Evolutionary conservation across 2,329 filamentous ascomycete species (phyloP), one percentile per base, ranked within the genome.

Genomic region (Trichoderma afroharzianum): DNA sequence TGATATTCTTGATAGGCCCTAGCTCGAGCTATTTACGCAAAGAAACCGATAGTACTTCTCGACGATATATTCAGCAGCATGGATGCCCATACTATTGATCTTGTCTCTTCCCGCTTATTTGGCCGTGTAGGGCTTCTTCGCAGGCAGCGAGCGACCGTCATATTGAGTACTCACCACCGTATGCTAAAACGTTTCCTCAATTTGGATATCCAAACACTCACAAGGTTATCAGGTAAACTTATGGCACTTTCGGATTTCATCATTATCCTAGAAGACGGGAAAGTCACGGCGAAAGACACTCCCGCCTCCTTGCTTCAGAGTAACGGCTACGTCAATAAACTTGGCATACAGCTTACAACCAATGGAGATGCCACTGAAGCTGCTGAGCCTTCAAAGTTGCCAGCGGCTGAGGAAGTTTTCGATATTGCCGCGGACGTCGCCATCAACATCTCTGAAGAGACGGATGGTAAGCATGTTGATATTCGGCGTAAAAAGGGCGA

Each of bases 11-110:
- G 12, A 12, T 14, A 83, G 77, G 80, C 83, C 3, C 75, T 87
- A 1, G 85, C 86, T 4, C 79, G 86, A 18, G 85, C 85, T 1
- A 75, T 87, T 0, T 88, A 85, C 71, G 79, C 82, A 1, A 73
- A 78, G 9, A 78, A 75, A 7, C 74, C 80, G 1, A 76, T 86
- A 1, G 21, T 85, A 1, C 36, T 88, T 3, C 75, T 87, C 0
- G 85, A 88, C 70, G 85, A 87, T 66, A 76, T 81, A 0, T 81
- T 87, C 43, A 84, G 84, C 62, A 82, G 81, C 0, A 78, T 87
- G 2, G 85, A 86, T 71, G 78, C 79, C 1, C 76, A 80, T 4
- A 88, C 86, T 0, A 79, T 83, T 12, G 75, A 80, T 7, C 73
- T 77, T 2, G 78, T 88, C 4, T 84, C 87, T 47, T 75, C 81